phyloP scores from a whole-genome alignment of 2,329 filamentous ascomycete genomes.

The Neofusicoccum sp. region DNA sequence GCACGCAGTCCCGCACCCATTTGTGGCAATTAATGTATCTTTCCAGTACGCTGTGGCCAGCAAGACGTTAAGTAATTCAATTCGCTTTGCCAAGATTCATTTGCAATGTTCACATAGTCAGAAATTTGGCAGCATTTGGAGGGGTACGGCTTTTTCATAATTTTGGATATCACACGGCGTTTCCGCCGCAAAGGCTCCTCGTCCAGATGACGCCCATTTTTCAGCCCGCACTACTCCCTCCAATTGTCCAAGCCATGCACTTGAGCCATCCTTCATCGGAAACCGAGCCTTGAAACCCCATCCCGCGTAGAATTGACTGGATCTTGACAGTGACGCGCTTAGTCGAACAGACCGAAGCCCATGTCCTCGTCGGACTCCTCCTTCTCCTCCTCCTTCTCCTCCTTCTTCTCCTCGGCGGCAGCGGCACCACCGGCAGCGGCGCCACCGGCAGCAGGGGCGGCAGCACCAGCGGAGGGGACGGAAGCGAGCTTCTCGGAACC shows the following conservation, averaged over 20 bases:
- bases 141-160: constrained; percentile 10
- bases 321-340: constrained; percentile 36
- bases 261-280: not conserved
- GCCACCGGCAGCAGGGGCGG: constrained; percentile 63
- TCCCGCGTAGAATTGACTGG: constrained; percentile 31
- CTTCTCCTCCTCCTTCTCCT: constrained; percentile 72
- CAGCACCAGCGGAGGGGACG: constrained; percentile 88
- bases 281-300: not conserved
- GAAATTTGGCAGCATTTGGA: not conserved
- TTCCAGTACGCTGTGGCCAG: too few relatives aligned
- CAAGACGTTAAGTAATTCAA: not conserved
- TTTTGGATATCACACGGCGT: constrained; percentile 17
- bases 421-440: constrained; percentile 66
- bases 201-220: constrained; percentile 6
- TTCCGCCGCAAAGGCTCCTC: constrained; percentile 9
- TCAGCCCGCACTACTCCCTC: constrained; percentile 36
- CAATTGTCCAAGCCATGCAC: constrained; percentile 25
- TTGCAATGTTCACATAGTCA: not conserved
- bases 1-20: not conserved
- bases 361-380: constrained; percentile 74
- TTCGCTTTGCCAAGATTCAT: not conserved
- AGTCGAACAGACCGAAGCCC: constrained; percentile 72
- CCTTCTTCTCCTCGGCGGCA: constrained; percentile 49
- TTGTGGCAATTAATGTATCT: too few relatives aligned
- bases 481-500: constrained; percentile 93